These are phyloP conservation scores for Amaranthus palmeri DNA, from an alignment of 148 eudicot genomes.

Conservation along the genomic window DNA sequence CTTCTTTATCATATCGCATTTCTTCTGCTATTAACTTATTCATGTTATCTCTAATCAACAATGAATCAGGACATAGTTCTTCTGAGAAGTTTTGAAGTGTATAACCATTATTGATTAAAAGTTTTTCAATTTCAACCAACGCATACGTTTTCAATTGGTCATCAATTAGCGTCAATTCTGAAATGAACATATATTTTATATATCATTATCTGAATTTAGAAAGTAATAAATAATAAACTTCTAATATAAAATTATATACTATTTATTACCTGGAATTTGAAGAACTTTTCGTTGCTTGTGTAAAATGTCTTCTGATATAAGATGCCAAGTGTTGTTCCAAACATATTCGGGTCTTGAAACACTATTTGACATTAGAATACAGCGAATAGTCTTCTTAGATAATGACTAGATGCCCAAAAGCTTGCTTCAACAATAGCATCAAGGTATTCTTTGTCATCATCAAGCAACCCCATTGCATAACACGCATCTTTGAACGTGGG, in stretches of 20 bases:
- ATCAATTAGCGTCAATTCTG: background rate
- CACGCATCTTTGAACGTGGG: conserved; percentile 10
- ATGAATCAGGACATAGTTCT: too few relatives aligned
- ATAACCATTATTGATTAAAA: background rate
- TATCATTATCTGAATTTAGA: background rate
- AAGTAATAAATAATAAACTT: background rate
- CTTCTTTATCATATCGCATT: too few relatives aligned
- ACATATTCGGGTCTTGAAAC: background rate
- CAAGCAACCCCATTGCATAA: background rate
- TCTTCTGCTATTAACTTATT: too few relatives aligned
- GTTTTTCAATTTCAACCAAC: background rate
- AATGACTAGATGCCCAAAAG: background rate
- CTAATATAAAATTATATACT: background rate
- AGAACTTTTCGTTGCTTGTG: background rate
- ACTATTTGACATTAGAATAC: too few relatives aligned
- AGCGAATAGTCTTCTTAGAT: too few relatives aligned
- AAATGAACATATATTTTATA: background rate
- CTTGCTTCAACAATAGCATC: conserved; percentile 12
- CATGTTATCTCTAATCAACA: too few relatives aligned
- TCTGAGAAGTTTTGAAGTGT: too few relatives aligned
- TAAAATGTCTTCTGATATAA: conserved; percentile 1
- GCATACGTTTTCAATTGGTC: background rate
- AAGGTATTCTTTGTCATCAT: conserved; percentile 13
- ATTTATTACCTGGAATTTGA: background rate
- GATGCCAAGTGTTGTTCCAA: conserved; percentile 16